Conservation (phyloP, 306 rosid species). For the Inga oerstediana region DNA sequence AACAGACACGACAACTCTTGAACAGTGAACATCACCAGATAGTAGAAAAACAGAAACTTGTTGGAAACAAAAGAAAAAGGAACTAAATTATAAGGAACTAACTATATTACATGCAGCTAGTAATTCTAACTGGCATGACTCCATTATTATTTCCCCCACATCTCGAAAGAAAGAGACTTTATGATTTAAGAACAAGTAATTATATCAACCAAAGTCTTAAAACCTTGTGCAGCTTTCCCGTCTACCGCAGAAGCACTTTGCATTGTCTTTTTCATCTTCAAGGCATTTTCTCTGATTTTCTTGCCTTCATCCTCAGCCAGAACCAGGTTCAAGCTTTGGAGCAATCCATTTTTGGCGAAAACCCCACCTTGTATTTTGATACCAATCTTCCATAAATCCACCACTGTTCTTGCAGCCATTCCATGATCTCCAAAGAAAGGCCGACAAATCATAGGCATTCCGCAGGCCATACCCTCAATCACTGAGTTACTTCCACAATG, state of each 20-base stretch:
- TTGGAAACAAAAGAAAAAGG: too few species aligned
- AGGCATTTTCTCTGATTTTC: slow-evolving; percentile 33
- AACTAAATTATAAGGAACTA: too few species aligned
- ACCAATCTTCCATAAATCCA: slow-evolving; percentile 44
- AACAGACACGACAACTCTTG: too few species aligned
- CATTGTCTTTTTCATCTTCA: slow-evolving; percentile 11
- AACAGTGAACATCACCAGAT: too few species aligned
- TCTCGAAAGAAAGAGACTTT: background rate
- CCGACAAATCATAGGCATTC: slow-evolving; percentile 53
- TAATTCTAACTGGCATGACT: background rate
- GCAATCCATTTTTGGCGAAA: slow-evolving; percentile 36
- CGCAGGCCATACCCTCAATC: slow-evolving; percentile 33
- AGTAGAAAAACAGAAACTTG: background rate
- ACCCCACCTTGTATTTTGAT: slow-evolving; percentile 32
- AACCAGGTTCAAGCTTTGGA: slow-evolving; percentile 40
- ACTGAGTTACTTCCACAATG: slow-evolving; percentile 48
- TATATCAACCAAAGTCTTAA: slow-evolving; percentile 18
- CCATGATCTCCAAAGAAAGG: slow-evolving; percentile 50
- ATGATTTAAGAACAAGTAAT: background rate
- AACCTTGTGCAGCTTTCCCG: slow-evolving; percentile 35
- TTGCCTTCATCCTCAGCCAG: slow-evolving; percentile 39
- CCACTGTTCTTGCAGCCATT: slow-evolving; percentile 35
- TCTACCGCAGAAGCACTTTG: slow-evolving; percentile 14
- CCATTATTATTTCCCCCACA: background rate
- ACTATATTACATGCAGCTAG: too few species aligned